Evolutionary conservation across 495 filamentous ascomycete species (phyloP).

Genomic region (Penicillium crystallinum): DNA sequence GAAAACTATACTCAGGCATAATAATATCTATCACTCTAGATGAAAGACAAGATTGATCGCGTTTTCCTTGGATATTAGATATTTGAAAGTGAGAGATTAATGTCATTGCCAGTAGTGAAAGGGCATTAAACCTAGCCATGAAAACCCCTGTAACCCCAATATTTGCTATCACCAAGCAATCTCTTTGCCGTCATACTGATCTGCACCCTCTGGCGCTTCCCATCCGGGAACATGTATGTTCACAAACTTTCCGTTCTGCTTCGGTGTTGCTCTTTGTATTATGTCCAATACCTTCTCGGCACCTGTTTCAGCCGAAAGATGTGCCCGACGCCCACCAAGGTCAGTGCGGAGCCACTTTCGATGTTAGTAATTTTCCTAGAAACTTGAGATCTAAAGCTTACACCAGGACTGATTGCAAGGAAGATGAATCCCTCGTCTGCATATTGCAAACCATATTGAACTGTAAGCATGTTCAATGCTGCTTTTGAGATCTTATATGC

Average conservation of each 20-base stretch:
- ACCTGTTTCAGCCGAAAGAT: constrained; percentile 40
- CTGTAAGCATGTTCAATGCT: constrained; percentile 45
- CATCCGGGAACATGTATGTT: constrained; percentile 43
- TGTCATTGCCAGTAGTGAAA: not conserved
- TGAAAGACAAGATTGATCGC: no score
- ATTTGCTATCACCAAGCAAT: constrained; percentile 26
- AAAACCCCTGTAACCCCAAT: not conserved
- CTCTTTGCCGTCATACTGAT: constrained; percentile 35
- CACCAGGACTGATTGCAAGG: constrained; percentile 42
- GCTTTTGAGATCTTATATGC: constrained; percentile 52
- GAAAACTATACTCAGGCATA: not conserved
- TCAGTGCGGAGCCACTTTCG: constrained; percentile 48
- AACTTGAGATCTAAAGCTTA: constrained; percentile 24
- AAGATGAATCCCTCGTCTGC: constrained; percentile 41
- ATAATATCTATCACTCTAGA: no score
- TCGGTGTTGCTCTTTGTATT: constrained; percentile 29
- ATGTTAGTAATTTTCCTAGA: constrained; percentile 29
- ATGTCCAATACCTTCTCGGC: constrained; percentile 42
- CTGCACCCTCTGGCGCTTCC: constrained; percentile 30
- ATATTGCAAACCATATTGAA: constrained; percentile 41
- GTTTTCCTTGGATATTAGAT: not conserved
- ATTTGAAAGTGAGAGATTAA: not conserved
- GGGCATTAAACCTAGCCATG: no score
- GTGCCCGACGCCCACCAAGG: constrained; percentile 37
- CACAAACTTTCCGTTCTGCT: constrained; percentile 41